Percentiles rank a stretch among this genome's conserved stretches.
Evolutionary conservation across 106 monocot genomes (phyloP).

Genomic region (Ottelia alismoides): DNA sequence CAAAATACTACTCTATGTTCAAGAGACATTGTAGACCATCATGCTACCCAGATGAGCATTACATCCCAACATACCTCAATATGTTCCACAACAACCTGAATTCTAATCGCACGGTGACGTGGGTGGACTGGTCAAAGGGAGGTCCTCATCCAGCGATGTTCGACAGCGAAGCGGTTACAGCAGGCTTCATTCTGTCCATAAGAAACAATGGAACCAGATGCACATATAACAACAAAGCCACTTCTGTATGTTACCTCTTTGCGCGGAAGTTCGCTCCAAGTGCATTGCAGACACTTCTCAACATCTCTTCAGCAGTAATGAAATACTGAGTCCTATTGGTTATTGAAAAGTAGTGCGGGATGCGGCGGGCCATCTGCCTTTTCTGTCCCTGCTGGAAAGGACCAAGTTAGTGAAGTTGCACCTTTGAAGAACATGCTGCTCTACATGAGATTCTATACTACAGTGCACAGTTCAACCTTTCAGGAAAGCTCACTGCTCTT

Average conservation of each 20-base stretch:
- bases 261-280: constrained; percentile 13
- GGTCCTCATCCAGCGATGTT: constrained; percentile 10
- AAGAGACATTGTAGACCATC: constrained; percentile 1
- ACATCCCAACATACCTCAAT: constrained; percentile 15
- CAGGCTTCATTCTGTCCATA: constrained; percentile 7
- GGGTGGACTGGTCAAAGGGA: constrained; percentile 15
- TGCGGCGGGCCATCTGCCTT: too few relatives aligned
- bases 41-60: constrained; percentile 21
- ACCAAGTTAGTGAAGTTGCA: too few relatives aligned
- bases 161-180: constrained; percentile 1
- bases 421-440: too few relatives aligned
- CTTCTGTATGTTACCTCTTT: constrained; percentile 8
- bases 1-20: constrained; percentile 6
- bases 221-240: constrained; percentile 1
- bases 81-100: constrained; percentile 8
- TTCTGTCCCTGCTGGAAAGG: too few relatives aligned
- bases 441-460: too few relatives aligned
- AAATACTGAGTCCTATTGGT: constrained; percentile 11
- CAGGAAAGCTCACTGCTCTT: too few relatives aligned
- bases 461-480: too few relatives aligned
- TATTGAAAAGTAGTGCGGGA: too few relatives aligned
- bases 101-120: constrained; percentile 14
- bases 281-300: constrained; percentile 11
- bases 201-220: constrained; percentile 2
- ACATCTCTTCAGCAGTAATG: constrained; percentile 11